Base-by-base conservation (phyloP, 176 grass and related monocot genomes). In the Pharus latifolius region DNA sequence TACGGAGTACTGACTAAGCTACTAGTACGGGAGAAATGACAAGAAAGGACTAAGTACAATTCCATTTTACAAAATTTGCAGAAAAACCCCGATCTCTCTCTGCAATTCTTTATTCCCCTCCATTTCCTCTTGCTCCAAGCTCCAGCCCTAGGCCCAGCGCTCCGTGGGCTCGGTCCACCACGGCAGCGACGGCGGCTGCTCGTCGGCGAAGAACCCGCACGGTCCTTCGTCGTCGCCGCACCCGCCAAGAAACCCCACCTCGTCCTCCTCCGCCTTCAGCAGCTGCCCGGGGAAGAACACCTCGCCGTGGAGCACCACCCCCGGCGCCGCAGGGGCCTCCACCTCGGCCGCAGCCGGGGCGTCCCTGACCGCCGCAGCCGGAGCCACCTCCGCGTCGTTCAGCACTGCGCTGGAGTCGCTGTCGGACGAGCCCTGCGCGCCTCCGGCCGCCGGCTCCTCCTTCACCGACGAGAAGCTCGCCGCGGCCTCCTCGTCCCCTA, bases 131-230 rank as follows among this genome's bases (percentile, higher is more conserved):
- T 12, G 20, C 5, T 33, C 18, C 62, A 23, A 9, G 11, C 56
- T 49, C n/a, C n/a, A n/a, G 26, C 10, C 9, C 49, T 84, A 90
- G 28, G 72, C 66, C 86, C 91, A 95, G 19, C 84, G 72, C 23
- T 83, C 85, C 18, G 75, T 13, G 29, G 81, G 63, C 70, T 84
- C 23, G 60, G 77, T 73, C 82, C 74, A 86, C 90, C 90, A 93
- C n/a, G 76, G 57, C 49, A 93, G 79, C 44, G 82, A 52, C 44
- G 90, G 82, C 14, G 79, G 77, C 37, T 83, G 82, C 60, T 83
- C 82, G 32, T 92, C 82, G 38, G 85, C 58, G 73, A 93, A 93
- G 75, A 93, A 80, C n/a, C 75, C 74, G 81, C 86, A 93, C 10
- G 78, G 78, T 27, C 78, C 79, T 18, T 65, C 78, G 23, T 84